Evolutionary conservation across 768 basidiomycete species (phyloP).

Genomic region (Saitozyma sp.): DNA sequence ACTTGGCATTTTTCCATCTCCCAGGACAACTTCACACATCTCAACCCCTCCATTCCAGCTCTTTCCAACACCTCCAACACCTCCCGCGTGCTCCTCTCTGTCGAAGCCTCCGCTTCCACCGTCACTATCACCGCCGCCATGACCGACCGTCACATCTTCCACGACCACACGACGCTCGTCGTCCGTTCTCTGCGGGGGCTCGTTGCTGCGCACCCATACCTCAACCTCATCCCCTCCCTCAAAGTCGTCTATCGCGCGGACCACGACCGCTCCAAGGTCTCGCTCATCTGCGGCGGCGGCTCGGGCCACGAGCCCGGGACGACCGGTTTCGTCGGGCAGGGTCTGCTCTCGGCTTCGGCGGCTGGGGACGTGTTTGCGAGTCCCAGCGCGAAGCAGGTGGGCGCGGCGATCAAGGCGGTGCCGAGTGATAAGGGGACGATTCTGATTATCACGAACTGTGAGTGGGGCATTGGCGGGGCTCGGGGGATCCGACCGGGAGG

Average conservation of each 20-base stretch:
- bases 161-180: constrained; percentile 45
- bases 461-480: constrained; percentile 1
- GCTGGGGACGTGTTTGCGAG: constrained; percentile 49
- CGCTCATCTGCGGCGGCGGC: constrained; percentile 48
- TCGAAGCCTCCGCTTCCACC: not conserved
- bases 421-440: constrained; percentile 44
- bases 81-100: not conserved
- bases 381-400: constrained; percentile 45
- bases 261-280: constrained; percentile 42
- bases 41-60: no score
- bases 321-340: constrained; percentile 42
- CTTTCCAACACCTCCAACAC: no score
- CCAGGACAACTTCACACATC: no score
- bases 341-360: constrained; percentile 41
- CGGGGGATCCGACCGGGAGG: not conserved
- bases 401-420: constrained; percentile 41
- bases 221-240: constrained; percentile 46
- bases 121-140: constrained; percentile 9
- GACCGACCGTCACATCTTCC: constrained; percentile 48
- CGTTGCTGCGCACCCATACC: constrained; percentile 43
- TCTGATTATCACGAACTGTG: constrained; percentile 49
- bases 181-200: constrained; percentile 40
- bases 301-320: constrained; percentile 48
- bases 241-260: constrained; percentile 46
- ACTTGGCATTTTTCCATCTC: no score